Evolutionary conservation across 768 basidiomycete genomes (phyloP), one percentile per base, ranked within the genome.

Genomic region (Boletus pseudopeckii): DNA sequence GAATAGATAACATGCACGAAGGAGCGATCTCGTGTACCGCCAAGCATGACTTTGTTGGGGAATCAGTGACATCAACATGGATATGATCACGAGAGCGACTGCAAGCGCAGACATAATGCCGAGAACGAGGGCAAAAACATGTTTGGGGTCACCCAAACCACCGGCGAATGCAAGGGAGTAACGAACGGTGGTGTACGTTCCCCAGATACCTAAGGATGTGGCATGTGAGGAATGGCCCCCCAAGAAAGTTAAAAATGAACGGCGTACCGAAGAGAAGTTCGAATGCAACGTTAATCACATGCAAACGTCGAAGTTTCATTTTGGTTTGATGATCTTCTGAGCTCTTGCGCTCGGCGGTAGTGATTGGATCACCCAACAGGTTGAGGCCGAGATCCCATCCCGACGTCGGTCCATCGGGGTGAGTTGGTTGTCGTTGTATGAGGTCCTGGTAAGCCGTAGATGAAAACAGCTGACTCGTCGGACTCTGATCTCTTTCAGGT

Each of bases 91-190:
- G 15, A 58, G 50, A n/a, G 50, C 58, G 6, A 67, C 48, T 1
- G 59, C 54, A n/a, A 70, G 32, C 7, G 68, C 61, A 45, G 66
- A 66, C 18, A 26, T 6, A 33, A 61, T 50, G 11, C 62, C 63
- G 28, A 72, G 56, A 7, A 66, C 59, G 28, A 76, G 54, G 0
- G 72, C 45, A 48, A 47, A 61, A 76, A 67, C 33, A 75, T 71
- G 51, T 78, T 54, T 66, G 10, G 78, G 72, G 7, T 76, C 58
- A 9, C 71, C 71, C 11, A 81, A 68, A 52, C 71, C 70, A 43
- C 77, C 76, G 5, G 71, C 71, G 59, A 78, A 85, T 4, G 85
- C 82, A 11, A 88, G 61, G 60, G 79, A 84, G 64, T 90, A 91
- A 41, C 87, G 83, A 48, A 82, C 66, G 7, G 79, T 74, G 55